These are phyloP conservation scores for Pistacia atlantica DNA, from an alignment of 345 rosid genomes.

Conservation along the genomic window DNA sequence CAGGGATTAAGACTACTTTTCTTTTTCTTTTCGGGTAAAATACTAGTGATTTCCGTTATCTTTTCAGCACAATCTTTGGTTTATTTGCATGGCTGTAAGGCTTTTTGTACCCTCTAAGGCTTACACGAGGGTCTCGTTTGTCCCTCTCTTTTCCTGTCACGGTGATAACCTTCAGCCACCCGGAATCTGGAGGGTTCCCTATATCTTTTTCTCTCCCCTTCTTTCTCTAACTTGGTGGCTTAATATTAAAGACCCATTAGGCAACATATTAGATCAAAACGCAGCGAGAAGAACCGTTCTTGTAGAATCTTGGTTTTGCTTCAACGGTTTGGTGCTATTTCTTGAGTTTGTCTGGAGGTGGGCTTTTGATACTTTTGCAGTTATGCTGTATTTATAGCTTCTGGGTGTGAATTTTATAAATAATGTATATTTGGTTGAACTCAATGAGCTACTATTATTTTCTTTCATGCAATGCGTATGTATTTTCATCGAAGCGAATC, in stretches of 20 bases:
- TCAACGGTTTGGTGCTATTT: constrained; percentile 24
- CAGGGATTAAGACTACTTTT: background rate
- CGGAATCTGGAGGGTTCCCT: constrained; percentile 14
- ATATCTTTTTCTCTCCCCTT: constrained; percentile 20
- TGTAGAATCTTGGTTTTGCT: constrained; percentile 18
- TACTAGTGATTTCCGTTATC: constrained; percentile 21
- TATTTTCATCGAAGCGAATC: constrained; percentile 15
- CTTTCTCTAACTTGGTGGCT: constrained; percentile 25
- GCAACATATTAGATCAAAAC: background rate
- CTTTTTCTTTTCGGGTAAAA: background rate
- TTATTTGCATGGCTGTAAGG: constrained; percentile 65
- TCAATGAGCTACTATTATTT: constrained; percentile 1
- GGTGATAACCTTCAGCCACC: constrained; percentile 23
- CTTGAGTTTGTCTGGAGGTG: constrained; percentile 31
- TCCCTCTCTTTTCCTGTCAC: constrained; percentile 29
- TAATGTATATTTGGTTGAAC: background rate
- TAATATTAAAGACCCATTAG: constrained; percentile 31
- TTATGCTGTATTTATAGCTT: constrained; percentile 7
- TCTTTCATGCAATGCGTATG: constrained; percentile 34
- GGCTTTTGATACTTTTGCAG: constrained; percentile 29
- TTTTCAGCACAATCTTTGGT: constrained; percentile 29
- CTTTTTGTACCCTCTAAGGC: constrained; percentile 50
- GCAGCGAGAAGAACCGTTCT: background rate
- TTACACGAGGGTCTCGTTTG: constrained; percentile 61
- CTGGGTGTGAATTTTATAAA: background rate